Conservation (phyloP, 805 yeast species). For the Metschnikowia baotianmanensis region DNA sequence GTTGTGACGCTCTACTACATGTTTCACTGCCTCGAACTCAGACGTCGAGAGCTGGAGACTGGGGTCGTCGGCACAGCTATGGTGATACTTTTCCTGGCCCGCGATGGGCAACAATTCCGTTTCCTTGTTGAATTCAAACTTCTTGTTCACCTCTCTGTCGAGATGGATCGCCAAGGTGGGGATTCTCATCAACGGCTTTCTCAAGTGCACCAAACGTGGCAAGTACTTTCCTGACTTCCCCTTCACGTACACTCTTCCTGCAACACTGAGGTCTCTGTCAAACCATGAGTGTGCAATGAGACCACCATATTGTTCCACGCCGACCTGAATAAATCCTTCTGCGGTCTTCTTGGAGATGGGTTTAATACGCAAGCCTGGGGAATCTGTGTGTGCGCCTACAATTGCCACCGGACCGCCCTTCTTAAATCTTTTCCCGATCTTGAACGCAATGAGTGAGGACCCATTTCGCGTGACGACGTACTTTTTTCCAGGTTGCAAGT, state of each 20-base stretch:
- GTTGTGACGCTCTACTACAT: constrained; percentile 74
- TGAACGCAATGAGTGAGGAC: constrained; percentile 85
- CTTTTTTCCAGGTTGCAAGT: constrained; percentile 52
- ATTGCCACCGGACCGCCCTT: constrained; percentile 84
- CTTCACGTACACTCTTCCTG: constrained; percentile 83
- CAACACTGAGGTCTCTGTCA: constrained; percentile 86
- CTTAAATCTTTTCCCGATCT: constrained; percentile 67
- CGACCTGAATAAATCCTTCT: constrained; percentile 84
- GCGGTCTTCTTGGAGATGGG: constrained; percentile 70
- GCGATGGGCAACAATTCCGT: constrained; percentile 83
- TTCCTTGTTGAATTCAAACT: constrained; percentile 88
- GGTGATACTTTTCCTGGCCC: constrained; percentile 44
- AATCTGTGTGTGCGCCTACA: constrained; percentile 95
- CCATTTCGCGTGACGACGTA: constrained; percentile 89
- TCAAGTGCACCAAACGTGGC: constrained; percentile 72
- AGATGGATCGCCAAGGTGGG: constrained; percentile 95
- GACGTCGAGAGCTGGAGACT: constrained; percentile 45
- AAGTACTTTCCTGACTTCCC: constrained; percentile 47
- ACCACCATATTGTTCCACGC: constrained; percentile 94
- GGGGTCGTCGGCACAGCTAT: constrained; percentile 51
- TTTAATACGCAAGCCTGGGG: constrained; percentile 85
- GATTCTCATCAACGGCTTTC: constrained; percentile 77
- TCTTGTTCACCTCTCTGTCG: constrained; percentile 69
- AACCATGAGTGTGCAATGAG: constrained; percentile 98
- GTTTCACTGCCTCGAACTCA: constrained; percentile 62